Conservation (phyloP, 1,139 yeast species). For the Yamadazyma dushanensis region DNA sequence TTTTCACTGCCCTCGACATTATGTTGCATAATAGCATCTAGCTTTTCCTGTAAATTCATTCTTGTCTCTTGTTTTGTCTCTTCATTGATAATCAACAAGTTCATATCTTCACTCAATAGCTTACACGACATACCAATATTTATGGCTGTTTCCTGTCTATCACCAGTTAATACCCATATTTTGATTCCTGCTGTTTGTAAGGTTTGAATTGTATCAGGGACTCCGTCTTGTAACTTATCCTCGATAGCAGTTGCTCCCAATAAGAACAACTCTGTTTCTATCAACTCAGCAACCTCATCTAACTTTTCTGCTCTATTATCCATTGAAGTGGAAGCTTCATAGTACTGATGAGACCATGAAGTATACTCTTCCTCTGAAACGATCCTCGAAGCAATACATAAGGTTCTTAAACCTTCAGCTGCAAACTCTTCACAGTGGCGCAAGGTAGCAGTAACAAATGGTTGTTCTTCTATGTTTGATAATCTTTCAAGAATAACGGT, state of each 20-base stretch:
- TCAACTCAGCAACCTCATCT: conserved; percentile 69
- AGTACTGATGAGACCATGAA: conserved; percentile 62
- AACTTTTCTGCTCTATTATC: conserved; percentile 71
- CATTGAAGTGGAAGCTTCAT: conserved; percentile 81
- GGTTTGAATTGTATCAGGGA: conserved; percentile 94
- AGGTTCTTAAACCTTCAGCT: conserved; percentile 90
- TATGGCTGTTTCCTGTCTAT: conserved; percentile 98
- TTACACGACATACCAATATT: conserved; percentile 98
- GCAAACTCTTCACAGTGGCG: conserved; percentile 96
- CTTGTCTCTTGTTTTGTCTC: conserved; percentile 73
- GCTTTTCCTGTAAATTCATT: conserved; percentile 69
- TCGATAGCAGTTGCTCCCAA: conserved; percentile 98
- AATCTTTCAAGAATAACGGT: conserved; percentile 90
- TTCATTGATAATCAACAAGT: conserved; percentile 84
- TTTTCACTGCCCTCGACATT: conserved; percentile 61
- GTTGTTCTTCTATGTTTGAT: conserved; percentile 61
- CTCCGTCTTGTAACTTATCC: conserved; percentile 96
- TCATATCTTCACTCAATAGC: conserved; percentile 93
- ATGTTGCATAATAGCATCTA: conserved; percentile 72
- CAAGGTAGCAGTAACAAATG: conserved; percentile 77
- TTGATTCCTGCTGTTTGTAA: conserved; percentile 95
- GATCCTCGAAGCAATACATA: conserved; percentile 87
- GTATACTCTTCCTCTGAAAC: conserved; percentile 77
- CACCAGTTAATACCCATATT: conserved; percentile 98
- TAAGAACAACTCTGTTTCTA: conserved; percentile 76